Evolutionary conservation across 805 yeast species (phyloP), one percentile per base, ranked within the genome.

Genomic region (Barnettozyma californica): DNA sequence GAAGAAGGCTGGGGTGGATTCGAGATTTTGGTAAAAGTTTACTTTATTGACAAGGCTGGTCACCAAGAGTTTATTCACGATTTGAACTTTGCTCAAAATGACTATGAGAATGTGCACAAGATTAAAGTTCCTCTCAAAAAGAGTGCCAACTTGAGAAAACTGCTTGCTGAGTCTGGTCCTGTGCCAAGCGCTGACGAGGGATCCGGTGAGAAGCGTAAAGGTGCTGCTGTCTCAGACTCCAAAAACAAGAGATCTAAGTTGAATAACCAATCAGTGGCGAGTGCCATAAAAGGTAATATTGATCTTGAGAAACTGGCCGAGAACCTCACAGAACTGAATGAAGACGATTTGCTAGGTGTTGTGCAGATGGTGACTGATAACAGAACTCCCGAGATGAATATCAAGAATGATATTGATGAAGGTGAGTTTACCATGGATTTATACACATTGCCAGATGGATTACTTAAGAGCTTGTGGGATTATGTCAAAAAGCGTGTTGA

Each of bases 1-100:
- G 99, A 92, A 66, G 84, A 88, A 70, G 99, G 99, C 45, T 92
- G 99, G 98, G 99, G 98, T 65, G 98, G 92, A 57, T 92, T 92
- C 61, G 97, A 91, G 62, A 77, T 94, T 64, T 87, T 87, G 35
- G 83, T 94, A 52, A 76, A 86, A 31, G 72, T 91, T 39, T 85
- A 85, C 52, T 70, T 87, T 41, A 75, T 84, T 18, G 98, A 95
- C 51, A 87, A 85, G 62, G 86, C 84, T 47, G 98, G 98, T 43
- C 97, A 91, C 66, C 77, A 85, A 53, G 87, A 87, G 63, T 67
- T 94, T 48, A 80, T 78, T 59, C 98, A 94, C 64, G 99, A 92
- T 68, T 78, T 92, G 64, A 90, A 90, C 67, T 94, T 92, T 67
- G 68, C 78, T 53, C 80, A 84, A 64, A 89, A 86, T 62, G 77